Evolutionary conservation across 2,329 filamentous ascomycete species (phyloP).

Genomic region (Monosporascus sp.): DNA sequence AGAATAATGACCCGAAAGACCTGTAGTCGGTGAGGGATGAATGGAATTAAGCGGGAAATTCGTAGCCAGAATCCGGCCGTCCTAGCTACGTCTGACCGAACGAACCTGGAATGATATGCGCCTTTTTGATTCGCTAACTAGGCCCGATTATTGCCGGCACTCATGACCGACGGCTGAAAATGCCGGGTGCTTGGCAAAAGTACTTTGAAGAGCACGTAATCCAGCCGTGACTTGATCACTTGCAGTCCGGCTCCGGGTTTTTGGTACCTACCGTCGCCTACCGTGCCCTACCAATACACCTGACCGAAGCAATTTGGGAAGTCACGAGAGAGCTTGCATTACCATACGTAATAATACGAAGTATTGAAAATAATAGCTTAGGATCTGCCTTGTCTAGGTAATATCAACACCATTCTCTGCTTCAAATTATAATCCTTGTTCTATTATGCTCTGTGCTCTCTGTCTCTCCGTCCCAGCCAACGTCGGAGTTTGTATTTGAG

Average conservation of each 20-base stretch:
- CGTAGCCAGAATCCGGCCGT: not conserved
- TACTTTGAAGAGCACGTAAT: not conserved
- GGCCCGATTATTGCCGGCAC: not conserved
- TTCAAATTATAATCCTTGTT: no score
- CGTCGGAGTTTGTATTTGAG: no score
- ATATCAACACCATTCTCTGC: no score
- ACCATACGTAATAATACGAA: not conserved
- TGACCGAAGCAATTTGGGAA: not conserved
- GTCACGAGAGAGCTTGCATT: not conserved
- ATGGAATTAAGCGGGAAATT: not conserved
- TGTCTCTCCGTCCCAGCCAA: no score
- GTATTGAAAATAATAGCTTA: not conserved
- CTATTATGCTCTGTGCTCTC: no score
- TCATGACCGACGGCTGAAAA: not conserved
- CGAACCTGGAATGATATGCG: not conserved
- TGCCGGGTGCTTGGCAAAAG: not conserved
- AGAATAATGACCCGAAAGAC: not conserved
- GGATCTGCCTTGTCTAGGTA: no score
- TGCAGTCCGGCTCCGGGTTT: not conserved
- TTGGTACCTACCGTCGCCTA: not conserved
- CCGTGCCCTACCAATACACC: not conserved
- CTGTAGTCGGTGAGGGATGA: no score
- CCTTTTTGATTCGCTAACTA: not conserved
- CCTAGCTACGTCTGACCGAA: not conserved
- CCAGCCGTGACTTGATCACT: not conserved